Conservation (phyloP, 192 early-diverging fungal genomes). For the Linnemannia elongata region DNA sequence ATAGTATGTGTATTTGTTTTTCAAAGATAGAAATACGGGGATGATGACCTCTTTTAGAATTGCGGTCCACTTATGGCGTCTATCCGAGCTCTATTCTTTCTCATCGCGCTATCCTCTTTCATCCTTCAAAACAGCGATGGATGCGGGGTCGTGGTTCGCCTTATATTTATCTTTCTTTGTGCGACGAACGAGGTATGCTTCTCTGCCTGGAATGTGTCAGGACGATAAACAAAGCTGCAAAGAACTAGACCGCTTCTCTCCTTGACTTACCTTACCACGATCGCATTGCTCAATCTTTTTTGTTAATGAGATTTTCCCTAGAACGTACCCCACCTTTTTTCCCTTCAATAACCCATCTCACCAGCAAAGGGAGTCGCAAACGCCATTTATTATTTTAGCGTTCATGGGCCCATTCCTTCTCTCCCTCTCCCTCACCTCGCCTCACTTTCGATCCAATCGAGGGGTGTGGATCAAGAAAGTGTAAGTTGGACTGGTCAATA, state of each 20-base stretch:
- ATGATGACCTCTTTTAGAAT: conserved; percentile 1
- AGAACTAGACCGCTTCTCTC: not conserved
- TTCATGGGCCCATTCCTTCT: not conserved
- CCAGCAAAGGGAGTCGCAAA: not conserved
- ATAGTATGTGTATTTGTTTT: not conserved
- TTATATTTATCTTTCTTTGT: not conserved
- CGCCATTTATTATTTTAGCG: not conserved
- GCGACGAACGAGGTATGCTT: not conserved
- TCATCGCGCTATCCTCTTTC: not conserved
- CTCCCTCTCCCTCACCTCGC: not conserved
- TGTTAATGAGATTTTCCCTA: not conserved
- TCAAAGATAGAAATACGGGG: not conserved
- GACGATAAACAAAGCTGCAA: not conserved
- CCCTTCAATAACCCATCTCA: not conserved
- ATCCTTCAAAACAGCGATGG: not conserved
- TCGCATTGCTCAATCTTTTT: not conserved
- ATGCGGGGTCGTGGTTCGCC: not conserved
- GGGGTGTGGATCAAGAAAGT: not conserved
- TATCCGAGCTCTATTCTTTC: not conserved
- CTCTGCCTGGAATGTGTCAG: not conserved
- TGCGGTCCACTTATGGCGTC: not conserved
- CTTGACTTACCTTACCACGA: no score
- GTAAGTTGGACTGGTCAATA: not conserved
- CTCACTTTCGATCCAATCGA: not conserved
- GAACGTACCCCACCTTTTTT: not conserved